Evolutionary conservation across 75 land plant genomes (phyloP).

Genomic region (Chamaecyparis obtusa): DNA sequence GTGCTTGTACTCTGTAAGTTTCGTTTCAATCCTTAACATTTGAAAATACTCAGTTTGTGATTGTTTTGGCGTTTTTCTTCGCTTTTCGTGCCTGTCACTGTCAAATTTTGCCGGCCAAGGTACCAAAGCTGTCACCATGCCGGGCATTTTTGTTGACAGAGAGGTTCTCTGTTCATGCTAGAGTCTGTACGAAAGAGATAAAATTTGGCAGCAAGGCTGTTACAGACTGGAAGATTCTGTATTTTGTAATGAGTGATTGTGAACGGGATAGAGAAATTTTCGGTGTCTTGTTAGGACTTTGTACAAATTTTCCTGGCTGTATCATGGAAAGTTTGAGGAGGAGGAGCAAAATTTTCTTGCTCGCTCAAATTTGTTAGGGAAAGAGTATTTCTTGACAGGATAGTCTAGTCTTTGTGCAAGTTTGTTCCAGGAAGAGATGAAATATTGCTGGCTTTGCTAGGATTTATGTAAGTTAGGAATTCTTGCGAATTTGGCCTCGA

Average conservation of each 20-base stretch:
- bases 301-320: neutral
- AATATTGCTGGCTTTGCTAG: neutral
- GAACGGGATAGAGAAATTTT: neutral
- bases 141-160: neutral
- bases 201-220: neutral
- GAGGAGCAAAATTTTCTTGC: neutral
- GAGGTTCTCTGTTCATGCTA: neutral
- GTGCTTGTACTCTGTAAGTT: neutral
- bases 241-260: neutral
- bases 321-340: too few relatives aligned
- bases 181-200: neutral
- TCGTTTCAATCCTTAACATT: neutral
- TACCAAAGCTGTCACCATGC: neutral
- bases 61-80: neutral
- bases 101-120: neutral
- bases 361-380: too few relatives aligned
- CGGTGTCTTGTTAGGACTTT: too few relatives aligned
- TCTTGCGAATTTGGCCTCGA: neutral
- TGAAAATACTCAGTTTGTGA: neutral
- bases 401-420: neutral
- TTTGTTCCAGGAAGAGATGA: neutral
- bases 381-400: too few relatives aligned
- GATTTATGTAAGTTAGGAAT: neutral
- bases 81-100: neutral
- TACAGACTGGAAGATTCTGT: neutral